Conservation (phyloP, 768 basidiomycete genomes). For the Collybia nuda region DNA sequence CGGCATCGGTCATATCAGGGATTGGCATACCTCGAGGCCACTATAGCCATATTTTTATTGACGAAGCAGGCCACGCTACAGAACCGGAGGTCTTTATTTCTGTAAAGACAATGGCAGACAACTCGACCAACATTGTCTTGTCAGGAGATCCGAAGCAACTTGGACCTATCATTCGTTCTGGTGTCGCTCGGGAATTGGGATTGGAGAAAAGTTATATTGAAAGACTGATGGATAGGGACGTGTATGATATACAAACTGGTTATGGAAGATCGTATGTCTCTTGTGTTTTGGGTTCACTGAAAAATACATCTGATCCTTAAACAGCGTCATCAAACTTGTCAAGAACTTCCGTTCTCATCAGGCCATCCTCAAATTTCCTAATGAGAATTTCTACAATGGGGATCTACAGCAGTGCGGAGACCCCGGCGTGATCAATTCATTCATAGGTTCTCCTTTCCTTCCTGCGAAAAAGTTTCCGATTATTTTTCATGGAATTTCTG, state of each 20-base stretch:
- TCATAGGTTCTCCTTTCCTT: slow-evolving; percentile 37
- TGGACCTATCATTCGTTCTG: slow-evolving; percentile 65
- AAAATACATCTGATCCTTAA: slow-evolving; percentile 2
- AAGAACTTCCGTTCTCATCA: slow-evolving; percentile 69
- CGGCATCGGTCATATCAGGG: slow-evolving; percentile 53
- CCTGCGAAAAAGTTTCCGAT: slow-evolving; percentile 53
- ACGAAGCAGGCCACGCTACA: slow-evolving; percentile 73
- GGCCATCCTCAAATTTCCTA: slow-evolving; percentile 61
- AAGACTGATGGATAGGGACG: slow-evolving; percentile 49
- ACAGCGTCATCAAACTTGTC: slow-evolving; percentile 59
- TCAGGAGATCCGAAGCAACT: slow-evolving; percentile 74
- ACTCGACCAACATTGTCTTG: slow-evolving; percentile 55
- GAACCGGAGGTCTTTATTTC: slow-evolving; percentile 67
- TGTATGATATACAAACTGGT: slow-evolving; percentile 34
- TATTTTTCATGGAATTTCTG: slow-evolving; percentile 58
- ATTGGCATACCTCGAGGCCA: slow-evolving; percentile 61
- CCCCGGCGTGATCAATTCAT: slow-evolving; percentile 35
- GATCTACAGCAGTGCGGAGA: slow-evolving; percentile 52
- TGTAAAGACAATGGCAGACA: slow-evolving; percentile 58
- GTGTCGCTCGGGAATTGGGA: slow-evolving; percentile 53
- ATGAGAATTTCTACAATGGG: slow-evolving; percentile 54
- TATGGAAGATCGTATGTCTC: slow-evolving; percentile 26
- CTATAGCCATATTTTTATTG: slow-evolving; percentile 68
- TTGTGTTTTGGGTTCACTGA: background rate
- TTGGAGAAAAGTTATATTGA: slow-evolving; percentile 63